phyloP scores from a whole-genome alignment of 2,329 filamentous ascomycete genomes.

The Diplodia seriata region DNA sequence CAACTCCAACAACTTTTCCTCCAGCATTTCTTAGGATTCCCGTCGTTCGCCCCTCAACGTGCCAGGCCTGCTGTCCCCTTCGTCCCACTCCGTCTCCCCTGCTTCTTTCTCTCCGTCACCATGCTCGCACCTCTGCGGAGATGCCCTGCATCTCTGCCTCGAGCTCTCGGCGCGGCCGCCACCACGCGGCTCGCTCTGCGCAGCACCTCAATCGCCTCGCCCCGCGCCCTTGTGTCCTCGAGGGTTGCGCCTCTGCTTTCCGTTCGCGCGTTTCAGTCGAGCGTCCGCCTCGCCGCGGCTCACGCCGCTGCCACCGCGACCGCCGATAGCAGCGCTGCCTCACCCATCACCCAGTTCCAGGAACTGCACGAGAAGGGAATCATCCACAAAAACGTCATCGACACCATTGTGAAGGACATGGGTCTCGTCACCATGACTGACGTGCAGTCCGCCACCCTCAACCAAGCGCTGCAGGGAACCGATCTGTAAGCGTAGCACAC shows the following conservation, averaged over 20 bases:
- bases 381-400: slow-evolving; percentile 71
- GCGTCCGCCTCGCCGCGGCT: slow-evolving; percentile 31
- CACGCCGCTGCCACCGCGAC: slow-evolving; percentile 29
- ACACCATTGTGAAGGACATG: slow-evolving; percentile 74
- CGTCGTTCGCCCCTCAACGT: no score
- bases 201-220: slow-evolving; percentile 1
- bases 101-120: neutral
- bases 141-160: slow-evolving; percentile 49
- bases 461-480: slow-evolving; percentile 75
- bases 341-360: slow-evolving; percentile 50
- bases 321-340: slow-evolving; percentile 33
- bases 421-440: slow-evolving; percentile 86
- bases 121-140: slow-evolving; percentile 53
- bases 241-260: slow-evolving; percentile 5
- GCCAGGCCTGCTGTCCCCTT: neutral
- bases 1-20: slow-evolving; percentile 30
- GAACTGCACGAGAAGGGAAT: slow-evolving; percentile 53
- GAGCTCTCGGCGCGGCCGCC: slow-evolving; percentile 36
- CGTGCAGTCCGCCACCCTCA: slow-evolving; percentile 85
- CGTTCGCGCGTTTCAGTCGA: slow-evolving; percentile 15
- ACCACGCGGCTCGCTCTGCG: slow-evolving; percentile 14
- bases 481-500: slow-evolving; percentile 71
- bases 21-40: slow-evolving; percentile 30
- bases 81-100: neutral
- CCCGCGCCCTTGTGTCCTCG: neutral